Evolutionary conservation across 2,329 filamentous ascomycete genomes (phyloP), one percentile per base, ranked within the genome.

Genomic region (Aspergillus bombycis): DNA sequence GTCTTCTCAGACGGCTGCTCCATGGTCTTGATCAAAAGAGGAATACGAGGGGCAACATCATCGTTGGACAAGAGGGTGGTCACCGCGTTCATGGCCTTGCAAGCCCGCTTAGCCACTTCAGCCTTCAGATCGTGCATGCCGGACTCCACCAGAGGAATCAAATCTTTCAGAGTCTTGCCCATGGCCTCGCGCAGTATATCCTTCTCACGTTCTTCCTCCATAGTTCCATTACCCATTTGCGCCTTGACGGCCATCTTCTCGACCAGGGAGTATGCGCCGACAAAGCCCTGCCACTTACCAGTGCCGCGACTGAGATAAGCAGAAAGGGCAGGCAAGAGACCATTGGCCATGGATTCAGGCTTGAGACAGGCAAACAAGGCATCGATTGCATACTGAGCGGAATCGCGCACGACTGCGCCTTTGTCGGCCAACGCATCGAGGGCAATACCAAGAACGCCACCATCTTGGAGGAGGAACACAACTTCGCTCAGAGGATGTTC

Each of bases 61-160:
- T 99, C 95, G 84, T 99, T 99, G 75, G 93, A 93, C 55, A 99
- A 86, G 19, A 99, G 88, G 10, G 90, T 91, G 3, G 93, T 96
- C 60, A 99, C 85, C 41, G 93, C 91, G 72, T 87, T 92, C 94
- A 99, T 98, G 56, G 94, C 92, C 79, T 91, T 90, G 74, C 92
- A 83, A n/a, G 95, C 89, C 82, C 96, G 92, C 83, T 97, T 98
- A 78, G 82, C 80, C 60, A 88, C 86, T 75, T 98, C 95, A 55
- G 83, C 75, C 85, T 99, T 99, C 76, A 99, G 85, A 77, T 99
- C 95, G 81, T 97, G 93, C 94, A 99, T 98, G 71, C 93, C 93
- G 60, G 84, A 85, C 81, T 98, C 95, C 62, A 96, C 93, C 50
- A 97, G 83, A 28, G 95, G 95, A 67, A 99, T 98, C 70, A 99